These are phyloP conservation scores for Thermothelomyces thermophilus DNA, from an alignment of 2,329 filamentous ascomycete species.

Conservation along the genomic window DNA sequence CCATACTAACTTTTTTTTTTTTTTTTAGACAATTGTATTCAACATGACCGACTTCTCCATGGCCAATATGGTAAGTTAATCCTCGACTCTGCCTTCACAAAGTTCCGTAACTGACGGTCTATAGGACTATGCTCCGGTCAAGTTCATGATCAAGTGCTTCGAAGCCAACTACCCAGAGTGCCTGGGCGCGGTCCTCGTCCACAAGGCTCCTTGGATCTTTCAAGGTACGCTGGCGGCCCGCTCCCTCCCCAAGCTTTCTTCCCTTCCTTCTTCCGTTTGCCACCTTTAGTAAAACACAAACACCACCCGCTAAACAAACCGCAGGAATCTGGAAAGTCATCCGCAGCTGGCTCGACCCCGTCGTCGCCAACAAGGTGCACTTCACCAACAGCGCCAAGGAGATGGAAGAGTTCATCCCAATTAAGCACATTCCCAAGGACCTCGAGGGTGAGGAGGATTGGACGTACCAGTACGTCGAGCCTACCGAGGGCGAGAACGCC, in stretches of 20 bases:
- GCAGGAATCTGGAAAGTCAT: conserved; percentile 93
- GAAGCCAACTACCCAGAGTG: conserved; percentile 97
- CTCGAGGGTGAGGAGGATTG: conserved; percentile 82
- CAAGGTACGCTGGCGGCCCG: conserved; percentile 52
- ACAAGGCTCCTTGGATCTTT: conserved; percentile 96
- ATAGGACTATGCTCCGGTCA: conserved; percentile 87
- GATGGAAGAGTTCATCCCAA: conserved; percentile 67
- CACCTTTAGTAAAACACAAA: no score
- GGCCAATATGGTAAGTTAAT: conserved; percentile 75
- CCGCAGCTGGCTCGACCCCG: conserved; percentile 90
- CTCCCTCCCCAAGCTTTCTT: not conserved
- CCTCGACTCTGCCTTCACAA: not conserved
- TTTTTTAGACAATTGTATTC: conserved; percentile 72
- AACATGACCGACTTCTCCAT: conserved; percentile 93
- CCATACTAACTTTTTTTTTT: not conserved
- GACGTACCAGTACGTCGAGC: conserved; percentile 77
- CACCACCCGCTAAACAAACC: conserved; percentile 8
- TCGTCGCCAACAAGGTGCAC: conserved; percentile 88
- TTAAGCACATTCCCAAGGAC: conserved; percentile 67
- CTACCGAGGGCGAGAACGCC: conserved; percentile 67
- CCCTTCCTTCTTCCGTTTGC: not conserved
- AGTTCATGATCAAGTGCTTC: conserved; percentile 99
- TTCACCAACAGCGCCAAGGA: conserved; percentile 81
- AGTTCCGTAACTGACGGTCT: conserved; percentile 18
- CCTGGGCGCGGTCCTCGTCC: conserved; percentile 81